A percentile compares a stretch with the other conserved stretches of the same genome.
Evolutionary conservation across 1,284 basidiomycete species (phyloP).

Genomic region (Filobasidium uniguttulatum): DNA sequence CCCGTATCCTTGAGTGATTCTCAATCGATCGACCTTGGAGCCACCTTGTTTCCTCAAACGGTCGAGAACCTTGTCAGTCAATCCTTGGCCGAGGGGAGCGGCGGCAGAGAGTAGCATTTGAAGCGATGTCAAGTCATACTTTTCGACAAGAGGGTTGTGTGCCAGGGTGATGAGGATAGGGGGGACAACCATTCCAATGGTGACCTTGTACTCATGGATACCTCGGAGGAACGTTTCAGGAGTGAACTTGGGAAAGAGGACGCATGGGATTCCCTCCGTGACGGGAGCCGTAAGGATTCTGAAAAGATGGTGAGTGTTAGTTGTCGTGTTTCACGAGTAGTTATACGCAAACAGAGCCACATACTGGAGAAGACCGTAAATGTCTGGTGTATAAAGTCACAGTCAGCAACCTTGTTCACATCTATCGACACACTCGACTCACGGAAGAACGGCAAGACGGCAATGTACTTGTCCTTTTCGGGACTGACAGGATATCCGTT

Average conservation of each 20-base stretch:
- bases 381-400: conserved; percentile 43
- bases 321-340: too few relatives aligned
- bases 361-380: conserved; percentile 22
- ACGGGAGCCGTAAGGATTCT: conserved; percentile 49
- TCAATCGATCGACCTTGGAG: background rate
- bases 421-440: conserved; percentile 20
- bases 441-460: conserved; percentile 15
- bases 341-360: background rate
- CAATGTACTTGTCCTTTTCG: conserved; percentile 27
- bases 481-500: conserved; percentile 18
- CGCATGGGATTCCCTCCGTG: conserved; percentile 45
- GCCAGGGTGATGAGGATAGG: conserved; percentile 54
- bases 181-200: conserved; percentile 57
- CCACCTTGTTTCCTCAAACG: conserved; percentile 30
- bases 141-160: conserved; percentile 45
- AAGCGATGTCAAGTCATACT: conserved; percentile 55
- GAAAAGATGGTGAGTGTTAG: background rate
- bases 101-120: conserved; percentile 57
- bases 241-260: conserved; percentile 55
- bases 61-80: conserved; percentile 30
- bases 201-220: conserved; percentile 58
- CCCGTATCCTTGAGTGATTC: conserved; percentile 17
- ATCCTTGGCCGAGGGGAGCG: conserved; percentile 57
- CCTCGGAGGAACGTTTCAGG: conserved; percentile 45
- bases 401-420: conserved; percentile 42